A percentile compares a stretch with the other conserved stretches of the same genome.
Evolutionary conservation across 805 yeast species (phyloP).

Genomic region (Wickerhamiella allomyrinae): DNA sequence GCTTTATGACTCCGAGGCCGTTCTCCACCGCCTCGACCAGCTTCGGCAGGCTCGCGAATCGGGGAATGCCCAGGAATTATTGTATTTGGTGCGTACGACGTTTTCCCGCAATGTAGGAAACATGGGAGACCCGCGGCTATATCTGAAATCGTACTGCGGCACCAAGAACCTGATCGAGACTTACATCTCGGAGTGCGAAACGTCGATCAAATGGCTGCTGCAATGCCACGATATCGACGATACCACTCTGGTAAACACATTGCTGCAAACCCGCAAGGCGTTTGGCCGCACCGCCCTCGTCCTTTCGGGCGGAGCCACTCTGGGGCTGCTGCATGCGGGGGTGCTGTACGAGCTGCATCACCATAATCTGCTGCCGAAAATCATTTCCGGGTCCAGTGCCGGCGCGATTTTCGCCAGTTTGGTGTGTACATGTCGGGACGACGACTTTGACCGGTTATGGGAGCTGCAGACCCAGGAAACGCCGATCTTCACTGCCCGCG

Average conservation of each 20-base stretch:
- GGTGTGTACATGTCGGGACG: constrained; percentile 63
- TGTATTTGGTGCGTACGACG: constrained; percentile 68
- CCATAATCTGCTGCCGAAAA: constrained; percentile 62
- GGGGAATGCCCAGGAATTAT: constrained; percentile 43
- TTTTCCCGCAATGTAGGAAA: constrained; percentile 79
- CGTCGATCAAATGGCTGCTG: constrained; percentile 27
- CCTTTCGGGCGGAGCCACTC: constrained; percentile 91
- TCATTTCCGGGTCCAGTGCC: constrained; percentile 88
- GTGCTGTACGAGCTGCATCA: constrained; percentile 70
- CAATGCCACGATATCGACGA: constrained; percentile 29
- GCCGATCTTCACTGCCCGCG: constrained; percentile 44
- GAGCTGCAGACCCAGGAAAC: constrained; percentile 33
- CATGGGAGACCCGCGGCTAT: constrained; percentile 68
- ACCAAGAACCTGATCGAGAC: constrained; percentile 75
- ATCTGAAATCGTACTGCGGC: constrained; percentile 68
- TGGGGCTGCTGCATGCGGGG: constrained; percentile 87
- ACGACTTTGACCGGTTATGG: constrained; percentile 43
- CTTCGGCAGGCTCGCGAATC: constrained; percentile 43
- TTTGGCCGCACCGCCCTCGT: constrained; percentile 90
- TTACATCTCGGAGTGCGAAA: constrained; percentile 63
- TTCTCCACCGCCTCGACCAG: constrained; percentile 38
- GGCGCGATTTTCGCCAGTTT: constrained; percentile 92
- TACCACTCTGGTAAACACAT: constrained; percentile 54
- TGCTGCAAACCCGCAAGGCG: constrained; percentile 77
- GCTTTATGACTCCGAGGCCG: constrained; percentile 59